These are phyloP conservation scores for Claviceps pazoutovae DNA, from an alignment of 2,329 filamentous ascomycete species.

Conservation along the genomic window DNA sequence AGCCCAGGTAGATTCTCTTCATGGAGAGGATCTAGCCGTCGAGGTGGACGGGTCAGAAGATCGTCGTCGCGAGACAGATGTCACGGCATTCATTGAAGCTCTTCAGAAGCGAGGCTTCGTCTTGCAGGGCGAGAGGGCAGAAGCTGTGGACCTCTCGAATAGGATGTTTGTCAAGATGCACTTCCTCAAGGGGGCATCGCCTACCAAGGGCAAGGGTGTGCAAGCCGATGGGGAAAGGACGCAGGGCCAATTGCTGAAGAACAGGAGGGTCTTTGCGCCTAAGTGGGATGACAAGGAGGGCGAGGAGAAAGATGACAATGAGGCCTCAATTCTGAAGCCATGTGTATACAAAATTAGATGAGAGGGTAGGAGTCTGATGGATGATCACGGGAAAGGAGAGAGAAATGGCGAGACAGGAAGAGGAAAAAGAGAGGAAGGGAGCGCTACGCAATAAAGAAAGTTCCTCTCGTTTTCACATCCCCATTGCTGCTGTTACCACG, in stretches of 20 bases:
- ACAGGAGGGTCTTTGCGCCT: conserved; percentile 39
- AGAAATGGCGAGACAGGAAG: not conserved
- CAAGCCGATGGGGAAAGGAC: conserved; percentile 31
- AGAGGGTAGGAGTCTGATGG: not conserved
- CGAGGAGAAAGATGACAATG: conserved; percentile 49
- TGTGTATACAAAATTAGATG: conserved; percentile 88
- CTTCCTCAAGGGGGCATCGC: conserved; percentile 72
- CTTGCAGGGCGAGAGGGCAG: conserved; percentile 49
- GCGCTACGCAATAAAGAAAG: not conserved
- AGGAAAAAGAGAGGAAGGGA: not conserved
- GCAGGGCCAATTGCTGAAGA: conserved; percentile 30
- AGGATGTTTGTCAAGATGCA: conserved; percentile 98
- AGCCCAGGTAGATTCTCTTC: conserved; percentile 33
- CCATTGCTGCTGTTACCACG: not conserved
- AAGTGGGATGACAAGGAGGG: conserved; percentile 36
- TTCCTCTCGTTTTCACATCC: not conserved
- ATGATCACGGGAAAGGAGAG: too few relatives aligned
- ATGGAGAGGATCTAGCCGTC: conserved; percentile 47
- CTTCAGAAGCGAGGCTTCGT: conserved; percentile 70
- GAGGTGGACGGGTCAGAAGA: conserved; percentile 56
- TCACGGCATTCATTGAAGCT: conserved; percentile 74
- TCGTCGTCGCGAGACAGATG: conserved; percentile 62
- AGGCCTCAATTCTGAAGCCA: conserved; percentile 63
- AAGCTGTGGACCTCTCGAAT: conserved; percentile 68
- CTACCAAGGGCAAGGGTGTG: conserved; percentile 62